Percentiles rank a stretch among this genome's conserved stretches.
Evolutionary conservation across 2,329 filamentous ascomycete genomes (phyloP).

Genomic region (Calcarisporium arbuscula): DNA sequence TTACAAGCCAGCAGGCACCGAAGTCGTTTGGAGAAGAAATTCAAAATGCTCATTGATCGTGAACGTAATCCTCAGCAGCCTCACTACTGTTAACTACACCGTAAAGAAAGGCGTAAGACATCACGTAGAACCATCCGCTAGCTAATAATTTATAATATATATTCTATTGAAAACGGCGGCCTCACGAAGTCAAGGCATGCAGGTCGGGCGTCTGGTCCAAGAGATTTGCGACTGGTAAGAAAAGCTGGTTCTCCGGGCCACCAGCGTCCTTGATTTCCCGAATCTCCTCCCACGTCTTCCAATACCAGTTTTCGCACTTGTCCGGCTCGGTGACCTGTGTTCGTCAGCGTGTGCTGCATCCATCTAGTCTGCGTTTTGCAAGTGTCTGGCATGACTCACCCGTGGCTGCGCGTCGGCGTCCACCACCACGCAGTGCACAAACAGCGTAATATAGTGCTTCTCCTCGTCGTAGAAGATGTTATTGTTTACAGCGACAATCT

Average conservation of each 20-base stretch:
- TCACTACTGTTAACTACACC: too few relatives aligned
- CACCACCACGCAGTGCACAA: slow-evolving; percentile 48
- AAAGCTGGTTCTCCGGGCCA: slow-evolving; percentile 17
- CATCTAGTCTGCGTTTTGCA: too few relatives aligned
- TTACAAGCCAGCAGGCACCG: too few relatives aligned
- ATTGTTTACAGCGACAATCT: slow-evolving; percentile 58
- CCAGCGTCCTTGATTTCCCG: slow-evolving; percentile 17
- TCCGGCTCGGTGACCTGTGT: slow-evolving; percentile 36
- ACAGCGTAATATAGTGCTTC: slow-evolving; percentile 72
- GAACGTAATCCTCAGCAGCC: too few relatives aligned
- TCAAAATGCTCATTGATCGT: too few relatives aligned
- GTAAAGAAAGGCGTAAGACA: too few relatives aligned
- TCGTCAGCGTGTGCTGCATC: too few relatives aligned
- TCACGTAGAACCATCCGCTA: too few relatives aligned
- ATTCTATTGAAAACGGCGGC: too few relatives aligned
- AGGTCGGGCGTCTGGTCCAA: slow-evolving; percentile 18
- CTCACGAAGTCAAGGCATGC: slow-evolving; percentile 15
- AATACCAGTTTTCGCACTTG: slow-evolving; percentile 46
- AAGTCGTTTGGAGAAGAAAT: too few relatives aligned
- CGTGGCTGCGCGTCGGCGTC: slow-evolving; percentile 42
- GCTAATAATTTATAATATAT: too few relatives aligned
- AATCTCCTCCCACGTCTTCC: slow-evolving; percentile 40
- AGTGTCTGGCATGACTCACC: slow-evolving; percentile 41
- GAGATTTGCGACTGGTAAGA: slow-evolving; percentile 26
- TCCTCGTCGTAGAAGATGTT: slow-evolving; percentile 52